phyloP scores from a whole-genome alignment of 176 grass and related monocot genomes.

The Phoenix roebelenii region DNA sequence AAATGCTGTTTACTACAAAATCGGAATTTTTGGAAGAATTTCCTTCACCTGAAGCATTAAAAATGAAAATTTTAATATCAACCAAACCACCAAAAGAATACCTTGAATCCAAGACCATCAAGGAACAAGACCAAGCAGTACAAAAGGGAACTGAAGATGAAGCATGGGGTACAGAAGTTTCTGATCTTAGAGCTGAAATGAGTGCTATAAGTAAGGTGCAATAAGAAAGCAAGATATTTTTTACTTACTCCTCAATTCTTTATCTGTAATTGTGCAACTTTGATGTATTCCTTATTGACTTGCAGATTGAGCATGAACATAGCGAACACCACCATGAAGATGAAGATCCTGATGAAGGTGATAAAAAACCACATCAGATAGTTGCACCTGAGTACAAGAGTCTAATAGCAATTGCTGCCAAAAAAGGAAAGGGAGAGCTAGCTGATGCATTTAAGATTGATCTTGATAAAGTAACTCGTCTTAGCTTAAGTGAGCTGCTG shows the following conservation, averaged over 20 bases:
- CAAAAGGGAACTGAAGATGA: neutral
- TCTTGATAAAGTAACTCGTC: neutral
- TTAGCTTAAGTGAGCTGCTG: slow-evolving; percentile 4
- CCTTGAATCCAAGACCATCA: slow-evolving; percentile 1
- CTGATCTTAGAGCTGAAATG: neutral
- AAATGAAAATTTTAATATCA: slow-evolving; percentile 2
- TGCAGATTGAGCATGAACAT: neutral
- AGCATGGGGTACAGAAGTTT: neutral
- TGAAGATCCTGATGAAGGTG: neutral
- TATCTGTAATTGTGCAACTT: neutral
- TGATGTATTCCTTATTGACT: neutral
- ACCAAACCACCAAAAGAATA: slow-evolving; percentile 17
- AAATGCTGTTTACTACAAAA: neutral
- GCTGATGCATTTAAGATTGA: slow-evolving; percentile 1
- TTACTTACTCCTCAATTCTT: too few species aligned
- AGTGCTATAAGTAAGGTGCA: too few species aligned
- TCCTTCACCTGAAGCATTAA: neutral
- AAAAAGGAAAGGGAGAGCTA: slow-evolving; percentile 2
- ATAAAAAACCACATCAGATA: neutral
- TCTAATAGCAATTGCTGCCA: slow-evolving; percentile 6
- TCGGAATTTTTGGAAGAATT: slow-evolving; percentile 4
- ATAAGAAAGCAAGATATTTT: too few species aligned
- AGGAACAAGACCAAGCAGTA: neutral
- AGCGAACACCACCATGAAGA: neutral
- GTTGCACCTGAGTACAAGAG: neutral